Evolutionary conservation across 73 alveolate genomes (phyloP).

Genomic region (Paramecium caudatum): DNA sequence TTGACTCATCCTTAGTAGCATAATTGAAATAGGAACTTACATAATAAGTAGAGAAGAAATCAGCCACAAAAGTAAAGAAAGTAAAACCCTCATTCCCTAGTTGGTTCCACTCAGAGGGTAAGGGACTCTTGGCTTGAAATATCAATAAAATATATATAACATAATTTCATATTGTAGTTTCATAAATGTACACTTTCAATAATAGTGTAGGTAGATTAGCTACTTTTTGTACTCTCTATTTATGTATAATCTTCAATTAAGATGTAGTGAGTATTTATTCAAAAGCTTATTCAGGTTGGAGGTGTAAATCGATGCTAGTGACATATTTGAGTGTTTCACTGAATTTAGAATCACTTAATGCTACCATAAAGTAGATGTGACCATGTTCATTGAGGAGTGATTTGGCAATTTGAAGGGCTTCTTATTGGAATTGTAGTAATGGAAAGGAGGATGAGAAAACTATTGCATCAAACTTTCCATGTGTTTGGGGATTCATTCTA

Average conservation of each 20-base stretch:
- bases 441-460: background rate
- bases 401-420: background rate
- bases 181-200: slow-evolving; percentile 28
- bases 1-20: slow-evolving; percentile 61
- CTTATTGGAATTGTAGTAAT: background rate
- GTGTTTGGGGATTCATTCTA: background rate
- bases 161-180: slow-evolving; percentile 34
- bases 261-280: background rate
- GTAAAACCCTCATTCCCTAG: slow-evolving; percentile 62
- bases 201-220: background rate
- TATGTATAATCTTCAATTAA: background rate
- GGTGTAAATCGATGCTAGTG: slow-evolving; percentile 6
- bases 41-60: slow-evolving; percentile 35
- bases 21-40: slow-evolving; percentile 64
- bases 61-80: slow-evolving; percentile 64
- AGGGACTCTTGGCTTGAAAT: slow-evolving; percentile 56
- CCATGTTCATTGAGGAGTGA: background rate
- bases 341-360: background rate
- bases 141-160: background rate
- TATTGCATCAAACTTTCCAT: slow-evolving; percentile 16
- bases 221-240: background rate
- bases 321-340: background rate
- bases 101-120: slow-evolving; percentile 53
- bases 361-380: background rate
- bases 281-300: background rate